Conservation (phyloP, 169 alveolate species). For the Cryptosporidium ubiquitum region DNA sequence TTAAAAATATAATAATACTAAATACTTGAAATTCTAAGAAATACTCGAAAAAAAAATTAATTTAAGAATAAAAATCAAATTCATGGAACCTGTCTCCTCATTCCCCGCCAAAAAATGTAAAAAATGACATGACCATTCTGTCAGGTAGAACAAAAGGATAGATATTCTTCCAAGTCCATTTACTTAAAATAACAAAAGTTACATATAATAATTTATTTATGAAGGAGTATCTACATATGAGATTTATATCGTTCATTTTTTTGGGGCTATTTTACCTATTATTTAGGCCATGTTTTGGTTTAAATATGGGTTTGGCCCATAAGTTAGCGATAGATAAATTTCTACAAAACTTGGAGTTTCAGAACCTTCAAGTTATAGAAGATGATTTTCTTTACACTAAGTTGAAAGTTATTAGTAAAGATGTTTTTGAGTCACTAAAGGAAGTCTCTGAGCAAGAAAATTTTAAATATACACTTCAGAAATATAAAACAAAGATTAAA, state of each 20-base stretch:
- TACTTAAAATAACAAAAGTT: background rate
- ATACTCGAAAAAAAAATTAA: no score
- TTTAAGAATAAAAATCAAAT: no score
- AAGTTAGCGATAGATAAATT: conserved; percentile 9
- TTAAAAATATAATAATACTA: no score
- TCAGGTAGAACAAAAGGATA: background rate
- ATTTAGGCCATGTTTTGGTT: background rate
- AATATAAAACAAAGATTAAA: conserved; percentile 12
- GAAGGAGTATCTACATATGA: background rate
- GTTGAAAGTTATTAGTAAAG: background rate
- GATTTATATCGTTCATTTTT: background rate
- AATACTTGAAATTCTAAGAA: background rate
- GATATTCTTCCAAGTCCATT: background rate
- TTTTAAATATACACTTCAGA: conserved; percentile 6
- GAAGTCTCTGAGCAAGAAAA: background rate
- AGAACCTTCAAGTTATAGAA: background rate
- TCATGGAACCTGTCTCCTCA: background rate
- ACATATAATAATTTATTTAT: background rate
- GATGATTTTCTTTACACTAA: background rate
- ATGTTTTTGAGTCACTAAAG: background rate
- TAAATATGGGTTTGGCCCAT: background rate
- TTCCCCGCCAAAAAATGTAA: background rate
- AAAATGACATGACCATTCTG: background rate
- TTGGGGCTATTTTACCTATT: background rate
- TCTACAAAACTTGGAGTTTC: background rate